phyloP scores from a whole-genome alignment of 441 rosid genomes.

The Pelargonium fulgidum region DNA sequence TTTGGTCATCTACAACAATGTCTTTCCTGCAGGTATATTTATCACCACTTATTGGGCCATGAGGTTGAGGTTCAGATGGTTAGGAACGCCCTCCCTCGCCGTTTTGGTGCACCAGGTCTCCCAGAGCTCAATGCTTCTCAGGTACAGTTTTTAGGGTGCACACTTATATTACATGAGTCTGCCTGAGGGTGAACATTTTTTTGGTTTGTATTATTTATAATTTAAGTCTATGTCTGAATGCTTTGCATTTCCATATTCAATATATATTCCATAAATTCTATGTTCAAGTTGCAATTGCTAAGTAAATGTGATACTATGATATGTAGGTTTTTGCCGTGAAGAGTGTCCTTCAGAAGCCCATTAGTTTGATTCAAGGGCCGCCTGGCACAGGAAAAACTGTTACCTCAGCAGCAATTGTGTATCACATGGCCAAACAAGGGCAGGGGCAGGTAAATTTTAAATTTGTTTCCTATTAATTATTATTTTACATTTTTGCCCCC shows the following conservation, averaged over 20 bases:
- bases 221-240: no score
- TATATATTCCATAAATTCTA: not conserved
- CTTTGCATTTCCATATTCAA: not conserved
- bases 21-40: conserved; percentile 60
- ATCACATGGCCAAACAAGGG: conserved; percentile 99
- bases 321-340: conserved; percentile 88
- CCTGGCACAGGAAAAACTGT: conserved; percentile 99
- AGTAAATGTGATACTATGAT: conserved; percentile 9
- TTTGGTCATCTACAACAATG: conserved; percentile 7
- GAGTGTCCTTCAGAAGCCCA: conserved; percentile 96
- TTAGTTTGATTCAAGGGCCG: conserved; percentile 98
- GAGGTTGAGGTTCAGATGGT: conserved; percentile 97
- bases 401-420: conserved; percentile 98
- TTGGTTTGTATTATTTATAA: not conserved
- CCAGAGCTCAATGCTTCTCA: conserved; percentile 99
- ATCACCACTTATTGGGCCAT: conserved; percentile 95
- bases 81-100: conserved; percentile 81
- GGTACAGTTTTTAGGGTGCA: conserved; percentile 32
- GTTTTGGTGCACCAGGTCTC: conserved; percentile 98
- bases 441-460: conserved; percentile 74
- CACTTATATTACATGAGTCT: not conserved
- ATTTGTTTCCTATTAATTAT: conserved; percentile 11
- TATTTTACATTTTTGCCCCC: conserved; percentile 12
- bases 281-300: not conserved
- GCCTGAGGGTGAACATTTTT: not conserved